A percentile compares a stretch with the other conserved stretches of the same genome.
phyloP scores from a whole-genome alignment of 2,329 filamentous ascomycete species.

The Blastomyces emzantsi region DNA sequence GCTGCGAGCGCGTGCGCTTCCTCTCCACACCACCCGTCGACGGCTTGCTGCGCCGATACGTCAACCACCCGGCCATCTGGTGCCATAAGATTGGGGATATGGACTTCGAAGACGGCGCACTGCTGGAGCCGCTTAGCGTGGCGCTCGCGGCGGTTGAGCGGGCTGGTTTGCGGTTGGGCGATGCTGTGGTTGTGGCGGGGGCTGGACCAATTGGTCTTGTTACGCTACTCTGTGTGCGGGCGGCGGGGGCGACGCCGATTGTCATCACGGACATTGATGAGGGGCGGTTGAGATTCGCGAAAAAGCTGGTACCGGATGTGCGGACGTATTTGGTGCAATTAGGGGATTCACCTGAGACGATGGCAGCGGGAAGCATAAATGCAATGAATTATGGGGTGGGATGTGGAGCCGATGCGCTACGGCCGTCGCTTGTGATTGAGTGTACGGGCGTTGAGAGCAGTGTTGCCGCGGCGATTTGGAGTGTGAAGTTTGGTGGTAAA shows the following conservation, averaged over 20 bases:
- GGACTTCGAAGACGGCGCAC: conserved; percentile 81
- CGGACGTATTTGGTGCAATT: conserved; percentile 55
- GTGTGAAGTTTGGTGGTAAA: conserved; percentile 88
- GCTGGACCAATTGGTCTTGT: conserved; percentile 91
- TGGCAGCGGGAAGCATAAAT: conserved; percentile 58
- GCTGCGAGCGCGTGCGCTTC: conserved; percentile 78
- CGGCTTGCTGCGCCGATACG: conserved; percentile 80
- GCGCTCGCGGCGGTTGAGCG: conserved; percentile 82
- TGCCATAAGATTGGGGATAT: conserved; percentile 94
- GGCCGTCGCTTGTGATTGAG: conserved; percentile 75
- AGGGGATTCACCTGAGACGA: conserved; percentile 53
- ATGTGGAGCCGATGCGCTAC: conserved; percentile 47
- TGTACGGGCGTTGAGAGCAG: conserved; percentile 93
- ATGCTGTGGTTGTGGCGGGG: conserved; percentile 81
- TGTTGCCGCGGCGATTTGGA: conserved; percentile 77
- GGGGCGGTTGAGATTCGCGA: conserved; percentile 73
- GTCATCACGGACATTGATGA: conserved; percentile 94
- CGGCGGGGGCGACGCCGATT: conserved; percentile 81
- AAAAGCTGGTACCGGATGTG: conserved; percentile 68
- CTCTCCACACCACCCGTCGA: conserved; percentile 83
- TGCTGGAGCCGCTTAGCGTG: conserved; percentile 84
- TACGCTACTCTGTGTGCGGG: conserved; percentile 71
- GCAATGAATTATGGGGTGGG: conserved; percentile 49
- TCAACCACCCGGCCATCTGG: conserved; percentile 90
- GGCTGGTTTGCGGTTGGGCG: conserved; percentile 69